Base-by-base conservation (phyloP, 805 yeast genomes). In the Candida wancherniae region DNA sequence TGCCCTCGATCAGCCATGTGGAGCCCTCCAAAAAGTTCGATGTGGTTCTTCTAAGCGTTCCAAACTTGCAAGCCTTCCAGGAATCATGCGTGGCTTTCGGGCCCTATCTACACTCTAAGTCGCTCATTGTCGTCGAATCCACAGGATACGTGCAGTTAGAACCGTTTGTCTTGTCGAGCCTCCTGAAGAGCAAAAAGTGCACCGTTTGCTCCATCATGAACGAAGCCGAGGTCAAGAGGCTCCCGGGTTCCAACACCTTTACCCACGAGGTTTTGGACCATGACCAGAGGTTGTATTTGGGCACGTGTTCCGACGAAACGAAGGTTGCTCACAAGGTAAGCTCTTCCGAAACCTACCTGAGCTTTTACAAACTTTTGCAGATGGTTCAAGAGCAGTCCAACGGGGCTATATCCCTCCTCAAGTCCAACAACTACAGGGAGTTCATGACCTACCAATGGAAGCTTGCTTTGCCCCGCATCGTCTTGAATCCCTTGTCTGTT, bases 371-470 rank as follows among this genome's bases (percentile, higher is more conserved):
- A 40, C 44, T 57, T 24, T 45, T 66, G 37, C 63, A 61, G 37
- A 34, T 55, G 28, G 48, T 53, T 15, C 64, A 54, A 34, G 59
- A 58, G 31, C 61, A 55, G 32, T 53, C 60, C 26, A 26, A 44
- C 15, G 60, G 64, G 22, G 55, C 58, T 34, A 58, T 69, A 26
- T 68, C 68, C 27, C 69, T 72, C 28, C 63, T 75, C 42, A 72
- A 72, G 47, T 61, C 75, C 33, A 57, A 65, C 35, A 63, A 69
- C 42, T 63, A 76, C 26, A 58, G 69, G 33, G 85, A 77, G 40
- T 81, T 75, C 47, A 61, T 75, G 55, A 73, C 79, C 9, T 80
- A 80, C 47, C 92, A 86, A 56, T 87, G 95, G 95, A 78, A 80
- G 51, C 68, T 84, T 34, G 88, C 94, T 1, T 68, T 86, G 33